Conservation (phyloP, 441 rosid species). For the Adansonia rubrostipa region DNA sequence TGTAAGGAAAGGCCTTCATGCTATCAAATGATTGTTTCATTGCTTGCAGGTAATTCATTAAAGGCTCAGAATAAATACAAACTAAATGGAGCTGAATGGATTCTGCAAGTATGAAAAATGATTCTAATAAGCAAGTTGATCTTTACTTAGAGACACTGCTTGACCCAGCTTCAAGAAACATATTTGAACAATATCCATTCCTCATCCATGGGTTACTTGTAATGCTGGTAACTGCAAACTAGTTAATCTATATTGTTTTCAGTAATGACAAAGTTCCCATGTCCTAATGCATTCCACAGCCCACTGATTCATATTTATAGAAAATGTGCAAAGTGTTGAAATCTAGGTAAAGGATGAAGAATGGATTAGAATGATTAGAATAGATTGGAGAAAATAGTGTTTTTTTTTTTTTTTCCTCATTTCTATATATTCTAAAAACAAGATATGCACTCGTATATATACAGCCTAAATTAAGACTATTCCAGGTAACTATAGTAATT, state of each 20-base stretch:
- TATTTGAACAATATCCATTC: background rate
- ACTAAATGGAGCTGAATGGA: conserved; percentile 12
- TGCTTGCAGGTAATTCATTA: conserved; percentile 12
- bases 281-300: background rate
- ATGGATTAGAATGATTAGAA: too few species aligned
- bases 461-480: too few species aligned
- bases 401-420: too few species aligned
- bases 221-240: background rate
- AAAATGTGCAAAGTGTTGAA: background rate
- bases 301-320: conserved; percentile 16
- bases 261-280: conserved; percentile 5
- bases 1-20: conserved; percentile 4
- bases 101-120: conserved; percentile 14
- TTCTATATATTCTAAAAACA: too few species aligned
- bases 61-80: conserved; percentile 18
- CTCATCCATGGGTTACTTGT: background rate
- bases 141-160: background rate
- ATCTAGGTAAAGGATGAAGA: too few species aligned
- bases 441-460: too few species aligned
- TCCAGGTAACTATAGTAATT: too few species aligned
- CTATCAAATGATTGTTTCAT: conserved; percentile 9
- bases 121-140: conserved; percentile 19
- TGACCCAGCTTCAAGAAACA: conserved; percentile 10
- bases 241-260: background rate
- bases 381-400: too few species aligned